These are phyloP conservation scores for Umbilicus rupestris DNA, from an alignment of 164 flowering plant species.

Conservation along the genomic window DNA sequence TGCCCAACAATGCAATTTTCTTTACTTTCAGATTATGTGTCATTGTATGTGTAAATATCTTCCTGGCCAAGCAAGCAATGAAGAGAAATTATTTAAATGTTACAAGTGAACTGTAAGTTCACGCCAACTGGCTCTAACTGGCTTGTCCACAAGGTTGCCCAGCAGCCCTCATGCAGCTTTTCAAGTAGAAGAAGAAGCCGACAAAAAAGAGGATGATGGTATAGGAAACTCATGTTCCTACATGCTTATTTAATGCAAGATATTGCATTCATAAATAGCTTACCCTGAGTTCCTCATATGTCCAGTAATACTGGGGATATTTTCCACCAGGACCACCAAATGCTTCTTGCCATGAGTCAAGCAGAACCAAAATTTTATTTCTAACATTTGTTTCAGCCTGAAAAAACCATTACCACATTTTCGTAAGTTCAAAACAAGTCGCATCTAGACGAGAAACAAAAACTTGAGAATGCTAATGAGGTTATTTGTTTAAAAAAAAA, in stretches of 20 bases:
- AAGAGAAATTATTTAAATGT: neutral
- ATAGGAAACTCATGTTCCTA: neutral
- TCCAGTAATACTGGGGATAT: constrained; percentile 81
- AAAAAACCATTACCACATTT: neutral
- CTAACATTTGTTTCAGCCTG: constrained; percentile 82
- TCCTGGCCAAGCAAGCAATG: neutral
- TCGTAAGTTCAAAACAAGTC: neutral
- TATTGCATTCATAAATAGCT: constrained; percentile 10
- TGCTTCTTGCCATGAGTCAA: constrained; percentile 96
- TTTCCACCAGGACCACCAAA: constrained; percentile 93
- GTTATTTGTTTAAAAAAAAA: too few relatives aligned
- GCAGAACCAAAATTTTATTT: constrained; percentile 61
- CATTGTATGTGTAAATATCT: neutral
- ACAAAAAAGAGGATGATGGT: neutral
- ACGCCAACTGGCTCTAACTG: too few relatives aligned
- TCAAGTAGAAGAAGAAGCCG: neutral
- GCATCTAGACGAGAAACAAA: neutral
- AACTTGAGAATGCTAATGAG: too few relatives aligned
- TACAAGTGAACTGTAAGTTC: neutral
- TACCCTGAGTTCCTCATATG: constrained; percentile 86
- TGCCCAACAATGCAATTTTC: neutral
- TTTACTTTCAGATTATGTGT: neutral
- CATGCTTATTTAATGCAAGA: neutral
- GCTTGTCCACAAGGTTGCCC: too few relatives aligned
- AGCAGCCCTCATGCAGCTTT: neutral